A percentile compares a stretch with the other conserved stretches of the same genome.
phyloP scores from a whole-genome alignment of 1,284 basidiomycete genomes.

The Leccinum angustisporum region DNA sequence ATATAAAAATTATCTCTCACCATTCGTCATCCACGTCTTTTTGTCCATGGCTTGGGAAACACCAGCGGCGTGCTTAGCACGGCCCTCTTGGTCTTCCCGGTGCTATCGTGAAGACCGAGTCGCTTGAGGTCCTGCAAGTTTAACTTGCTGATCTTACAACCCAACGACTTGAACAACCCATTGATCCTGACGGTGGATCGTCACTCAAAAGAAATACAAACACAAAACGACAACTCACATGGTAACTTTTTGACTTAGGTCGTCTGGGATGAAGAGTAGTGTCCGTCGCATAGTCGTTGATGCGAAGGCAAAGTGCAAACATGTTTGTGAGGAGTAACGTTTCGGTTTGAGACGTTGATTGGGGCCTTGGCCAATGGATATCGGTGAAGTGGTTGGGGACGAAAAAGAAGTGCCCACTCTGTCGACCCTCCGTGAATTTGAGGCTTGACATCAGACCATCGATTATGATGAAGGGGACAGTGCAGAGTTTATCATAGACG shows the following conservation, averaged over 20 bases:
- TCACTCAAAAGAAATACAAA: neutral
- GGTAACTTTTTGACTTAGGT: constrained; percentile 61
- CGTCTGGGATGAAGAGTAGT: constrained; percentile 64
- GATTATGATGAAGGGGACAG: constrained; percentile 63
- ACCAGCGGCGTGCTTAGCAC: constrained; percentile 71
- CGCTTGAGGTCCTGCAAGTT: constrained; percentile 62
- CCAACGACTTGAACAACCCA: constrained; percentile 53
- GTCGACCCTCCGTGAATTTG: constrained; percentile 74
- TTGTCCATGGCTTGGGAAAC: constrained; percentile 65
- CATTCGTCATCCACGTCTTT: constrained; percentile 19
- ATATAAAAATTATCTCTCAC: neutral
- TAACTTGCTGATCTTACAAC: constrained; percentile 67
- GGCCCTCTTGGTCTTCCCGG: constrained; percentile 64
- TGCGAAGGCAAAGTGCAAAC: constrained; percentile 74
- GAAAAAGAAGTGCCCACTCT: constrained; percentile 43
- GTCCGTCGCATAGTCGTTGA: constrained; percentile 78
- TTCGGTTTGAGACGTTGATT: constrained; percentile 68
- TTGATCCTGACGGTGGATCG: constrained; percentile 41
- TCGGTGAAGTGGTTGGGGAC: constrained; percentile 9
- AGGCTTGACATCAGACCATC: constrained; percentile 76
- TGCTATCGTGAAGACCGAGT: constrained; percentile 62
- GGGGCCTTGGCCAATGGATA: constrained; percentile 43
- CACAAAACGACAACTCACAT: constrained; percentile 52
- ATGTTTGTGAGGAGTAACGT: constrained; percentile 75
- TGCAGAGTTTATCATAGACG: constrained; percentile 54